A percentile compares a stretch with the other conserved stretches of the same genome.
Evolutionary conservation across 768 basidiomycete genomes (phyloP).

Genomic region (Boletus vinaceobasis): DNA sequence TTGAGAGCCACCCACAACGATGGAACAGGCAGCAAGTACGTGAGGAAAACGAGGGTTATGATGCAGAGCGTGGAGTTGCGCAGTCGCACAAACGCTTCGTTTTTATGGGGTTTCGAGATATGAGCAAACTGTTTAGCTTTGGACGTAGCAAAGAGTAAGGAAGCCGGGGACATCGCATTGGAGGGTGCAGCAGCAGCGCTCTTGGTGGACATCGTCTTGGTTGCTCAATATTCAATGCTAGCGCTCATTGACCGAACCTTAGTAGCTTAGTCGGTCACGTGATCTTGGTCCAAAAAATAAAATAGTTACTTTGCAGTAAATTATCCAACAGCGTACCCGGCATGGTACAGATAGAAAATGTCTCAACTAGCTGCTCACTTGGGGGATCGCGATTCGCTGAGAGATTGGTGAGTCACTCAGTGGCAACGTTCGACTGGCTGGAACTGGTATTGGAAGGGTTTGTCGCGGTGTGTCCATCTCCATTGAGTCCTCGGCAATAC

Average conservation of each 20-base stretch:
- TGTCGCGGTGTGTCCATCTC: no score
- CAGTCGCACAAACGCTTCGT: slow-evolving; percentile 37
- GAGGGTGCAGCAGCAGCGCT: background rate
- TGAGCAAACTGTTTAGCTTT: slow-evolving; percentile 18
- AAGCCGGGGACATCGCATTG: slow-evolving; percentile 19
- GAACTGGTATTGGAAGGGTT: no score
- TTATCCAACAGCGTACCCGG: no score
- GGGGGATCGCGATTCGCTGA: no score
- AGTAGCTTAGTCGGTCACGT: background rate
- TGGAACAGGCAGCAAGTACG: slow-evolving; percentile 37
- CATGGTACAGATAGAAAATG: no score
- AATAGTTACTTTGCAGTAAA: no score
- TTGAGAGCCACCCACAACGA: slow-evolving; percentile 35
- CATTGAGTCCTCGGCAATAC: no score
- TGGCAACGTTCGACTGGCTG: no score
- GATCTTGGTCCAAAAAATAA: background rate
- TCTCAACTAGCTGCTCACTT: no score
- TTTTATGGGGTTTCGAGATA: slow-evolving; percentile 34
- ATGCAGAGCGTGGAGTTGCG: slow-evolving; percentile 38
- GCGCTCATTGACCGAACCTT: background rate
- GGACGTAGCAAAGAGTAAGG: slow-evolving; percentile 23
- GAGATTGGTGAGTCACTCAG: no score
- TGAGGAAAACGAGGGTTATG: slow-evolving; percentile 31
- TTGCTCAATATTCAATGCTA: no score
- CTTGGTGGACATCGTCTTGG: slow-evolving; percentile 15